Evolutionary conservation across 2,329 filamentous ascomycete species (phyloP), one percentile per base, ranked within the genome.

Genomic region (Fusarium chuoi): DNA sequence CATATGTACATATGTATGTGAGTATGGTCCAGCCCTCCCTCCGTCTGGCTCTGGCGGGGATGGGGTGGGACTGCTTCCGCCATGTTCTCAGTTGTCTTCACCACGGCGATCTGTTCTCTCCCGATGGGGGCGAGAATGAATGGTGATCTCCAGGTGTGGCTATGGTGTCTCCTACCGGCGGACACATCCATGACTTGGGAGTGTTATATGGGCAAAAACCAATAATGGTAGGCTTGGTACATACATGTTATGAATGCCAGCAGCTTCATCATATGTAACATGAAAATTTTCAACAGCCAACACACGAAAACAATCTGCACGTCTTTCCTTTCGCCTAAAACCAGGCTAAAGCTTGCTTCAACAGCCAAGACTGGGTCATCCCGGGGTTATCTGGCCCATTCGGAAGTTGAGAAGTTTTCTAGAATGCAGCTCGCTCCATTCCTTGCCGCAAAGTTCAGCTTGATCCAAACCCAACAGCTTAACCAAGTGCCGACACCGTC

Each of bases 381-480:
- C 54, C 65, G 58, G 57, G 56, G 62, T 59, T 59, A 42, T 63
- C 65, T 48, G 39, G 56, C 64, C 56, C 62, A 62, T 65, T 65
- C 49, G 46, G 62, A 42, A 38, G n/a, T 28, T 68, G 48, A 46
- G 55, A 61, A 60, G 41, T 26, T 38, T 70, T 75, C 68, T 70
- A 71, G 65, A 74, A 75, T 75, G 60, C 64, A 73, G 44, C 45
- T 62, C 63, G 33, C 52, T 56, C 44, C 44, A 60, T 24, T 28
- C 63, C 41, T 64, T 73, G 48, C 65, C 62, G 61, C 65, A 64
- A 68, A 51, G 36, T 59, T 75, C 56, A 73, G 72, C 69, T 75
- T 70, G 48, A 58, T 54, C 51, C 39, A 73, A 59, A 45, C 51
- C 42, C 58, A 59, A 57, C 62, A 59, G 59, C 55, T 55, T 44